phyloP scores from a whole-genome alignment of 139 green algal species.

The Spirogloea muscicola region DNA sequence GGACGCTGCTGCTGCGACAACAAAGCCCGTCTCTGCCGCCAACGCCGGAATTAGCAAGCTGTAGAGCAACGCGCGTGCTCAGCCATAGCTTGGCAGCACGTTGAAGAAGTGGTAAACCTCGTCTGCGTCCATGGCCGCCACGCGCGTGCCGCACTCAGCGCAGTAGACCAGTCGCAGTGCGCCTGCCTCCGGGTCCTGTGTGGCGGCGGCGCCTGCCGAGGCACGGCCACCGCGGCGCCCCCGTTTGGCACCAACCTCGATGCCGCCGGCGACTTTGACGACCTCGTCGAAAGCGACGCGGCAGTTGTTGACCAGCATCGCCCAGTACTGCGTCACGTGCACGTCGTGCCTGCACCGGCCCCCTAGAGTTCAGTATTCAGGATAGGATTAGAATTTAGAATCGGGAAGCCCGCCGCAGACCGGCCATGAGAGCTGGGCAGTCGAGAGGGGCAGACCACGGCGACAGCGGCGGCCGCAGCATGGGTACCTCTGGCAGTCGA shows the following conservation, averaged over 20 bases:
- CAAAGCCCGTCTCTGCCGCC: too few relatives aligned
- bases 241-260: neutral
- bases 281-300: neutral
- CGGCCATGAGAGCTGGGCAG: neutral
- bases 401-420: neutral
- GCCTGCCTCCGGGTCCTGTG: too few relatives aligned
- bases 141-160: conserved; percentile 21
- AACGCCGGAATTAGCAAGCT: too few relatives aligned
- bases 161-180: conserved; percentile 33
- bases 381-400: too few relatives aligned
- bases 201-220: too few relatives aligned
- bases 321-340: conserved; percentile 33
- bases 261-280: neutral
- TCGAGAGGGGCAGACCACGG: neutral
- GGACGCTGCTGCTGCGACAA: too few relatives aligned
- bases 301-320: conserved; percentile 44
- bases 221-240: too few relatives aligned
- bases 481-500: conserved; percentile 40
- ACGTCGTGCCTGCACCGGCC: conserved; percentile 31
- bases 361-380: too few relatives aligned
- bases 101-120: conserved; percentile 53
- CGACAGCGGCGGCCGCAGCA: neutral
- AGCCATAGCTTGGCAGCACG: conserved; percentile 34
- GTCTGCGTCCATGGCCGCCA: conserved; percentile 41
- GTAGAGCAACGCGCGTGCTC: neutral